These are phyloP conservation scores for Mollisiaceae sp. DNA, from an alignment of 2,329 filamentous ascomycete species.

Conservation along the genomic window DNA sequence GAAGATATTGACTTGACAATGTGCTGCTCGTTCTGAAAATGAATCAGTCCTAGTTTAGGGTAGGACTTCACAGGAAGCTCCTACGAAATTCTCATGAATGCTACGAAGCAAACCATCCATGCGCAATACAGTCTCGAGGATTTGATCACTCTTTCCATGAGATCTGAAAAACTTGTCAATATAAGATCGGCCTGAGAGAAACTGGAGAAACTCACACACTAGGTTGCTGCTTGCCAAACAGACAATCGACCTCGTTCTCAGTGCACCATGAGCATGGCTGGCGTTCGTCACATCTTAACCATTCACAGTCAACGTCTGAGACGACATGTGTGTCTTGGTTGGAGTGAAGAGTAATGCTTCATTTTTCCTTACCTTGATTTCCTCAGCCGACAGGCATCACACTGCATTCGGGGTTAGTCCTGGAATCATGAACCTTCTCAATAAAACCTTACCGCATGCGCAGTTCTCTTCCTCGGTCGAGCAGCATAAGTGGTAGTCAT, in stretches of 20 bases:
- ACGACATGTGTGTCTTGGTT: not conserved
- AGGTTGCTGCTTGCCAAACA: constrained; percentile 28
- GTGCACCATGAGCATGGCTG: constrained; percentile 33
- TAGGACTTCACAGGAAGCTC: too few relatives aligned
- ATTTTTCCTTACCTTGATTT: constrained; percentile 30
- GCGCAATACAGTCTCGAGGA: constrained; percentile 55
- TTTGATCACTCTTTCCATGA: constrained; percentile 56
- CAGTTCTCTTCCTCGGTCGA: constrained; percentile 30
- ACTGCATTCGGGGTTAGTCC: constrained; percentile 16
- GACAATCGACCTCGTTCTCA: constrained; percentile 33
- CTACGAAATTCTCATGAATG: constrained; percentile 31
- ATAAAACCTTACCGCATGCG: constrained; percentile 26
- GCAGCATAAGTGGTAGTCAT: constrained; percentile 29
- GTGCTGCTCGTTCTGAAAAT: constrained; percentile 23
- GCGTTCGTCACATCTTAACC: constrained; percentile 29
- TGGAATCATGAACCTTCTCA: not conserved
- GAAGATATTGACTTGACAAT: constrained; percentile 20
- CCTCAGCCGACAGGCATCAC: constrained; percentile 29
- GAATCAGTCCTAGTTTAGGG: not conserved
- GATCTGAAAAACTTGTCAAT: constrained; percentile 33
- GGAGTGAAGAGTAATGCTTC: not conserved
- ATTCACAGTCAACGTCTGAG: not conserved
- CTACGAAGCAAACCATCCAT: constrained; percentile 51
- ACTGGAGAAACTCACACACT: constrained; percentile 1
- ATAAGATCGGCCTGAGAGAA: not conserved